Evolutionary conservation across 208 protist genomes (phyloP), one percentile per base, ranked within the genome.

Genomic region (Vickermania ingenoplastis): DNA sequence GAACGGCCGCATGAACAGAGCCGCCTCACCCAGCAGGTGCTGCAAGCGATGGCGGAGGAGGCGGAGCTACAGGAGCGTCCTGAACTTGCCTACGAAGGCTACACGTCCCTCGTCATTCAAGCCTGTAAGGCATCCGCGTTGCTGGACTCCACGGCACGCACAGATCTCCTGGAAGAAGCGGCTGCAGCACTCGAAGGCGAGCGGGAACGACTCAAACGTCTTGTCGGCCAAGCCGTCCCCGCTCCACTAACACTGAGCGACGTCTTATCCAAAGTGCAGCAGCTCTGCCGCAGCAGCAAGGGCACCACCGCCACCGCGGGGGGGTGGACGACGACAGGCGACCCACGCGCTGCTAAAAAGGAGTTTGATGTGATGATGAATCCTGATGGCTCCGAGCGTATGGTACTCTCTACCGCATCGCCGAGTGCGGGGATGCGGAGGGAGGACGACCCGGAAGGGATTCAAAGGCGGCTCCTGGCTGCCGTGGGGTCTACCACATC

Each of bases 11-110:
- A 65, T 57, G 49, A 31, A 17, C 36, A 70, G 36, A 69, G 56
- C 27, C 59, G 59, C 53, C 31, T 59, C n/a, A 60, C 49, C 1
- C 70, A 69, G n/a, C 68, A 65, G n/a, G 57, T 61, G 1, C 11
- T 87, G 0, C 77, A 87, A 54, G 69, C 60, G 36, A 73, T 83
- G 56, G 73, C 73, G 57, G 63, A 55, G n/a, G 75, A 82, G 56
- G 56, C 71, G 7, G 75, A 86, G 55, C 61, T 91, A 53, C 64
- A 77, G 55, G 61, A 74, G 25, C 57, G 71, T 53, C 75, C 86
- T 53, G 81, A 79, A 60, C 60, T 86, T 24, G 68, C 63, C 1
- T 92, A 86, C 54, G 41, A 30, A 28, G 85, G 85, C 57, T 92
- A 82, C 73, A 83, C 79, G 24, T 84, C 85, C 4, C 59, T 74